Evolutionary conservation across 495 filamentous ascomycete genomes (phyloP), one percentile per base, ranked within the genome.

Genomic region (Bacidia rubella): DNA sequence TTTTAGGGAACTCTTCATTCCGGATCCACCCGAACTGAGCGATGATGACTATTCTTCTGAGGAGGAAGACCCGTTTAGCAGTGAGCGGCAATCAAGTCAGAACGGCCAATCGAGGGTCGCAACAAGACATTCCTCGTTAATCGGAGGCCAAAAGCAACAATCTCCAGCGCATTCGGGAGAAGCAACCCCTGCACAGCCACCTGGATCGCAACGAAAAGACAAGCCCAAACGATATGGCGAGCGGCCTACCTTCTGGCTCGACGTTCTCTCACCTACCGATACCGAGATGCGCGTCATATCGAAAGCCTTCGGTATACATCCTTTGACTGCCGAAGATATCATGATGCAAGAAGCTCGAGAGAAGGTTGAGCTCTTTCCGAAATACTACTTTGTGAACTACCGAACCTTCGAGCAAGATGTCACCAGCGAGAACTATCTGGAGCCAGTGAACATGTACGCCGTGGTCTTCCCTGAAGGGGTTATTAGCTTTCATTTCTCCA

Each of bases 301-400:
- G 35, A 94, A 94, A 63, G 79, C 90, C 0, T 98, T 98, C 63
- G 83, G 86, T 7, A 94, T 98, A 47, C 92, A 98, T 66, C 88
- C 90, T 2, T 69, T 98, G 46, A 98, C 92, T 0, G 82, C 85
- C 20, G 92, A 98, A 63, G 92, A 98, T 65, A 97, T 98, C 65
- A 82, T 95, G 78, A 82, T 94, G 70, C 86, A 97, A 64, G 92
- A 98, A 69, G 83, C 86, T 43, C 87, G 92, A 10, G 92, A 98
- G 61, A 98, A 98, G 68, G 93, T 98, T 7, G 92, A 98, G 67
- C 78, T 98, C 5, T 98, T 98, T 71, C 78, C 83, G 32, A 84
- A 93, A 57, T 98, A 98, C 69, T 98, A 98, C 64, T 96, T 98
- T 62, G 82, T 96, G 67, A 97, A 95, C 61, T 98, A 96, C 67